Conservation (phyloP, 192 early-diverging fungal genomes). For the Backusella luteola region DNA sequence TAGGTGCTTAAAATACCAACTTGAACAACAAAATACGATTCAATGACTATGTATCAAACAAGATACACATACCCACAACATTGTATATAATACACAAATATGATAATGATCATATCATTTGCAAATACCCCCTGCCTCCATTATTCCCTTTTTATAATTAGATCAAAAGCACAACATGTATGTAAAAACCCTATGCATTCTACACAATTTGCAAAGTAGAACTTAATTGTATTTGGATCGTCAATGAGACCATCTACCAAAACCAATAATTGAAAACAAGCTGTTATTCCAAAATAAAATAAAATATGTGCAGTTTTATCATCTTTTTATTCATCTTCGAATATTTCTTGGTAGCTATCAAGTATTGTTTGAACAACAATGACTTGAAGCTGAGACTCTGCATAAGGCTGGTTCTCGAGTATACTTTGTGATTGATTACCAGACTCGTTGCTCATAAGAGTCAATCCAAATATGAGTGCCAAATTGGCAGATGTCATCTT, state of each 20-base stretch:
- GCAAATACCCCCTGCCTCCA: not conserved
- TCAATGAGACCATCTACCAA: no score
- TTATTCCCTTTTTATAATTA: no score
- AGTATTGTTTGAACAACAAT: constrained; percentile 17
- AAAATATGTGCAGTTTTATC: not conserved
- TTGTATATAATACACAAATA: not conserved
- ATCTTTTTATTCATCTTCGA: constrained; percentile 42
- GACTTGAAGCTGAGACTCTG: constrained; percentile 60
- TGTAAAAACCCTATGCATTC: no score
- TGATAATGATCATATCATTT: not conserved
- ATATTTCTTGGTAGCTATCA: constrained; percentile 59
- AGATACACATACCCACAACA: not conserved
- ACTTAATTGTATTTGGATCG: no score
- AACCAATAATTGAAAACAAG: no score
- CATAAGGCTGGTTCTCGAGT: constrained; percentile 18
- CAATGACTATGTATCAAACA: not conserved
- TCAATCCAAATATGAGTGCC: constrained; percentile 91
- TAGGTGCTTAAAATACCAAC: not conserved
- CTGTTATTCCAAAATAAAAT: no score
- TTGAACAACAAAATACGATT: not conserved
- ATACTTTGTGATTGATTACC: constrained; percentile 4
- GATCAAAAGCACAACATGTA: no score
- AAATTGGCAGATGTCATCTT: constrained; percentile 88
- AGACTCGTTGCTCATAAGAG: constrained; percentile 58
- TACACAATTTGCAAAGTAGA: no score